A percentile compares a stretch with the other conserved stretches of the same genome.
phyloP scores from a whole-genome alignment of 352 stramenopile species.

The Pythium pyrilobum region DNA sequence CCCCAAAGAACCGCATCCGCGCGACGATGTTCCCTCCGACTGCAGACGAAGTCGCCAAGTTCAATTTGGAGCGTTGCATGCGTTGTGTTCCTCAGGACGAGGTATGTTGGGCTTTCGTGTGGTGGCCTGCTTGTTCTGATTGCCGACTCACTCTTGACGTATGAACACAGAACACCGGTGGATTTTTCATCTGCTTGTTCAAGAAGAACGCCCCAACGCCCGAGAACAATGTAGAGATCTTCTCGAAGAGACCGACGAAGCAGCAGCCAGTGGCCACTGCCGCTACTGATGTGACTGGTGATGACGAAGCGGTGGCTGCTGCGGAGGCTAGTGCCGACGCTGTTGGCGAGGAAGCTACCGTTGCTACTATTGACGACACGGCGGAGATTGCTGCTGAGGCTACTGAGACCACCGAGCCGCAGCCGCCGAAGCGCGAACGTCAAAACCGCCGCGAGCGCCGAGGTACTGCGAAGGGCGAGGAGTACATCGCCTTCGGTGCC shows the following conservation, averaged over 20 bases:
- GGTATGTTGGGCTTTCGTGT: constrained; percentile 22
- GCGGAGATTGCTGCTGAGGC: constrained; percentile 12
- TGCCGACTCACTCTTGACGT: background rate
- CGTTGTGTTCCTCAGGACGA: constrained; percentile 97
- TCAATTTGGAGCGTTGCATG: constrained; percentile 93
- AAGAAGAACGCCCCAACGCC: constrained; percentile 84
- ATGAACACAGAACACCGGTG: constrained; percentile 89
- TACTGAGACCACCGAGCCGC: constrained; percentile 3
- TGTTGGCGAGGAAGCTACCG: constrained; percentile 12
- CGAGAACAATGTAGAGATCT: constrained; percentile 12
- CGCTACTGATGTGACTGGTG: background rate
- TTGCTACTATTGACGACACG: constrained; percentile 4
- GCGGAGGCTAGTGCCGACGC: constrained; percentile 10
- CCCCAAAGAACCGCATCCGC: constrained; percentile 76
- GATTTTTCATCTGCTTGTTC: constrained; percentile 99
- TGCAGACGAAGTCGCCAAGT: constrained; percentile 51
- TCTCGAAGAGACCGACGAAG: background rate
- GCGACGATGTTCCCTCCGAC: constrained; percentile 90
- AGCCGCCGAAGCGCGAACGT: constrained; percentile 7
- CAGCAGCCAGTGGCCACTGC: background rate
- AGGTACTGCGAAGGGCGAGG: constrained; percentile 50
- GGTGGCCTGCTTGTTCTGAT: background rate
- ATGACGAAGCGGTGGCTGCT: background rate
- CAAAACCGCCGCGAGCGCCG: constrained; percentile 34
- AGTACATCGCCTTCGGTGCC: constrained; percentile 66